Conservation (phyloP, 768 basidiomycete species). For the Podaxis sp. region DNA sequence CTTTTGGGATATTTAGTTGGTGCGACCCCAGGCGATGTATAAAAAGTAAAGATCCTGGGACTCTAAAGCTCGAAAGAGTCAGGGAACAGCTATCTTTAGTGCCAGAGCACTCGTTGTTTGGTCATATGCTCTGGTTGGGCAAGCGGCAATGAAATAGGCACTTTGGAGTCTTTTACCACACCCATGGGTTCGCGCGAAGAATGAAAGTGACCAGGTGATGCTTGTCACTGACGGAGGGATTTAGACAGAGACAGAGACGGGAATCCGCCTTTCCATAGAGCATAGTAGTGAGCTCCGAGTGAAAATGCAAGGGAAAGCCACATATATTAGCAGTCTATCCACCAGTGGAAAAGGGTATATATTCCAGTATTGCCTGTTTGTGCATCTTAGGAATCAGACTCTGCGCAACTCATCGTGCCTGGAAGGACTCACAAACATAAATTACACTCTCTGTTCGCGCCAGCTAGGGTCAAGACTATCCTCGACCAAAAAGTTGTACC, state of each 20-base stretch:
- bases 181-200: neutral
- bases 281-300: too few relatives aligned
- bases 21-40: neutral
- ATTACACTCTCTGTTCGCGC: constrained; percentile 39
- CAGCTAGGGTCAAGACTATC: constrained; percentile 74
- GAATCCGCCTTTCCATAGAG: neutral
- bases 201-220: neutral
- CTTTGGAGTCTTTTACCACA: neutral
- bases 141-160: neutral
- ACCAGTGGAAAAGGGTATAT: neutral
- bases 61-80: neutral
- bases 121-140: neutral
- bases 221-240: neutral
- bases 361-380: too few relatives aligned
- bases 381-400: neutral
- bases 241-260: neutral
- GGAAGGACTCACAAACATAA: neutral
- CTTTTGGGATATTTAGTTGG: neutral
- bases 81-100: neutral
- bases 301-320: too few relatives aligned
- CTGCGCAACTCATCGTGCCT: neutral
- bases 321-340: too few relatives aligned
- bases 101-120: neutral
- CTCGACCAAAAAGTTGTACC: constrained; percentile 83
- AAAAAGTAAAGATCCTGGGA: constrained; percentile 8